A percentile compares a stretch with the other conserved stretches of the same genome.
These are phyloP conservation scores for Hyphodiscus hymeniophilus DNA, from an alignment of 495 filamentous ascomycete species.

Conservation along the genomic window DNA sequence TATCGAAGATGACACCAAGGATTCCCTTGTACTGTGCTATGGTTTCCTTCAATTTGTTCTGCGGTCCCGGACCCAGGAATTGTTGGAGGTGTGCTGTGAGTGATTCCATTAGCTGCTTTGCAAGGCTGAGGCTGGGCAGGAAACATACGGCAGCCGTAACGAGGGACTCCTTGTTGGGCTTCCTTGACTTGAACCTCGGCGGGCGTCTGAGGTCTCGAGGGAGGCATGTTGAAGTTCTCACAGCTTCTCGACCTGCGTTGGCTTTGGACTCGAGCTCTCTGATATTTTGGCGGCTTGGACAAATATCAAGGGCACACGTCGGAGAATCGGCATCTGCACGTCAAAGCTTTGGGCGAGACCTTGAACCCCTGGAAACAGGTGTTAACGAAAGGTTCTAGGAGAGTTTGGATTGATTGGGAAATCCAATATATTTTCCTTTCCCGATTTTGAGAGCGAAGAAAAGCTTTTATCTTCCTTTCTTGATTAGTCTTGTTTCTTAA, in stretches of 20 bases:
- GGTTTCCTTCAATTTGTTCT: conserved; percentile 38
- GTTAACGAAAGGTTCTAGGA: too few relatives aligned
- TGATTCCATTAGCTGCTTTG: neutral
- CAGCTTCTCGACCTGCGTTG: neutral
- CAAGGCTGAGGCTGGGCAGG: conserved; percentile 6
- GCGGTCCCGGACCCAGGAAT: conserved; percentile 37
- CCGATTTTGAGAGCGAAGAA: too few relatives aligned
- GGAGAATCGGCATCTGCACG: neutral
- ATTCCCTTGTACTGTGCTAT: conserved; percentile 47
- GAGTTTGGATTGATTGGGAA: too few relatives aligned
- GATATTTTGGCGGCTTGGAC: neutral
- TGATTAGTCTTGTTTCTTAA: too few relatives aligned
- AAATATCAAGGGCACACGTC: neutral
- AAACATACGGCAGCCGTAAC: conserved; percentile 46
- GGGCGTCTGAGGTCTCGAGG: conserved; percentile 29
- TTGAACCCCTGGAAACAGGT: too few relatives aligned
- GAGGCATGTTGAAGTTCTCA: conserved; percentile 11
- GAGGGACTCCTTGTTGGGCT: conserved; percentile 39
- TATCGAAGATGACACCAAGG: conserved; percentile 41
- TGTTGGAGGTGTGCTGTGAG: conserved; percentile 46
- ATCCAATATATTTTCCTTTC: too few relatives aligned
- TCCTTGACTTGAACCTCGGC: conserved; percentile 44
- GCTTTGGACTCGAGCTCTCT: too few relatives aligned
- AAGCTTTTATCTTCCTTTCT: too few relatives aligned
- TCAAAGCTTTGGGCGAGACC: too few relatives aligned